These are phyloP conservation scores for Hemisphaericaspora nanyangensis DNA, from an alignment of 805 yeast species.

Conservation along the genomic window DNA sequence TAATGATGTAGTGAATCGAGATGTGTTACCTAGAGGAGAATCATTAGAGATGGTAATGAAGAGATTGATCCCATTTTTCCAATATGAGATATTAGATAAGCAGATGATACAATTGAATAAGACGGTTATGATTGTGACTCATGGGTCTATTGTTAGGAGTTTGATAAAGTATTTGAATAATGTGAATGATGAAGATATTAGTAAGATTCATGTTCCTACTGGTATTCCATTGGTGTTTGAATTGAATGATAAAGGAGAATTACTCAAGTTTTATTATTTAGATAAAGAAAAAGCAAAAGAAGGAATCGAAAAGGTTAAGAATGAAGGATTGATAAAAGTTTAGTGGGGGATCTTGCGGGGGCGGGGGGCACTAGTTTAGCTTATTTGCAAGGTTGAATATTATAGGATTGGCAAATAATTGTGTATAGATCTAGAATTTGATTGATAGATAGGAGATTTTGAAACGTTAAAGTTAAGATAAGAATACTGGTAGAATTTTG, in stretches of 20 bases:
- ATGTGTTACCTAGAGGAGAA: constrained; percentile 35
- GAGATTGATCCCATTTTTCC: constrained; percentile 35
- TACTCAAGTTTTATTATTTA: constrained; percentile 32
- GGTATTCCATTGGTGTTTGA: constrained; percentile 44
- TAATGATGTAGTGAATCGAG: constrained; percentile 16
- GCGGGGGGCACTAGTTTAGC: too few species aligned
- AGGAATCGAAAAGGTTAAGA: constrained; percentile 34
- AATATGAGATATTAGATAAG: constrained; percentile 22
- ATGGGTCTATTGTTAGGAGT: constrained; percentile 41
- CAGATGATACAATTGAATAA: constrained; percentile 20
- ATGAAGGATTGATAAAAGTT: constrained; percentile 21
- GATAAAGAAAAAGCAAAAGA: constrained; percentile 37
- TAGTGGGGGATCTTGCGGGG: constrained; percentile 1
- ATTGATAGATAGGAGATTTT: too few species aligned
- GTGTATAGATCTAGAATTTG: too few species aligned
- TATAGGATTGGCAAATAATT: too few species aligned
- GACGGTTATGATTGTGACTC: constrained; percentile 38
- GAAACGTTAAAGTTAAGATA: too few species aligned
- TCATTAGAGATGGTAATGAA: constrained; percentile 36
- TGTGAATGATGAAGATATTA: constrained; percentile 35
- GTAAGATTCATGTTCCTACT: constrained; percentile 40
- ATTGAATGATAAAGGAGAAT: constrained; percentile 25
- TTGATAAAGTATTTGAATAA: constrained; percentile 34
- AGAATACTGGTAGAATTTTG: too few species aligned
- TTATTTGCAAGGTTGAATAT: too few species aligned